Evolutionary conservation across 73 alveolate genomes (phyloP), one percentile per base, ranked within the genome.

Genomic region (Effrenium voratum): DNA sequence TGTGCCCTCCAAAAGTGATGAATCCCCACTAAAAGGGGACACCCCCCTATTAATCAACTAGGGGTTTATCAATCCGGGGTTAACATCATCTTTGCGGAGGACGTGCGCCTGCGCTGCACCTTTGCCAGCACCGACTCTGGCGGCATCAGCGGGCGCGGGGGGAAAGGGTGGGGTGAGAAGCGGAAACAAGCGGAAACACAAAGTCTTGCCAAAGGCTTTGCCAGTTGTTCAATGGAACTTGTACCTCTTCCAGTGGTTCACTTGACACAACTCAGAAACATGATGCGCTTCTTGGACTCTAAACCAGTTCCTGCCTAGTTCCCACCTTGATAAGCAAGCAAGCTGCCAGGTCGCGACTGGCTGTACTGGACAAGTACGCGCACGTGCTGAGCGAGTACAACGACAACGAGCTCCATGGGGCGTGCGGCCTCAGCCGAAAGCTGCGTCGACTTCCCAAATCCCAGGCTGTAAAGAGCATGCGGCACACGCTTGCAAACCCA

Each of bases 91-190:
- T n/a, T n/a, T n/a, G n/a, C 32, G 32, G 44, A 86, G 95, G 97
- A 90, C 55, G 97, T 90, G n/a, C 97, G 97, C 76, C 55, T 90
- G 41, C 97, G 97, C 87, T 90, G 97, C 87, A 90, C 97, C 88
- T 90, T 90, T 52, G 97, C 97, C 4, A 80, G 97, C 88, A 90
- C 97, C n/a, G 97, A 90, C 38, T 90, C 97, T 10, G 97, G 97
- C 26, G 97, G 97, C 82, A 90, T 90, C 87, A 75, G 83, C 46
- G 49, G 73, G 97, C 19, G 6, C 19, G 77, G 70, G 66, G 70
- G 49, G 38, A n/a, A 76, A 47, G 26, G 32, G 38, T 5, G 38
- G 38, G 19, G 32, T 4, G 38, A 24, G 47, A 36, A 73, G 5
- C 52, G 84, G 84, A 8, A 0, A 36, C 8, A 52, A 19, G 63